Percentiles rank a stretch among this genome's conserved stretches.
phyloP scores from a whole-genome alignment of 1,284 basidiomycete species.

The Papiliotrema nemorosa region DNA sequence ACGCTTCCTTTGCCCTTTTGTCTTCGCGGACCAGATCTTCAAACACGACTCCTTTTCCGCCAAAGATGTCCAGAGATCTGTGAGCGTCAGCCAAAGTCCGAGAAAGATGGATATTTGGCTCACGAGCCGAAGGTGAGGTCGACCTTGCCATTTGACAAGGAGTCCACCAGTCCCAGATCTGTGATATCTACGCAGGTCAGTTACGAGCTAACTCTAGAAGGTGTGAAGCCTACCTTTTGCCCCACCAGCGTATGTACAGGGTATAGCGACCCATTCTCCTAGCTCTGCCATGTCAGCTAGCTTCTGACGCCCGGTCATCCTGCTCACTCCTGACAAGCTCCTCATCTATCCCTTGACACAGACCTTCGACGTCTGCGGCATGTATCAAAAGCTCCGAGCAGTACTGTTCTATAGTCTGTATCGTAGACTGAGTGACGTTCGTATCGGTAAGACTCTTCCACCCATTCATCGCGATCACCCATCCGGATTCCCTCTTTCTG shows the following conservation, averaged over 20 bases:
- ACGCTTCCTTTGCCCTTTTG: constrained; percentile 1
- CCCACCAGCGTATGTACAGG: constrained; percentile 95
- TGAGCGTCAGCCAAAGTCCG: background rate
- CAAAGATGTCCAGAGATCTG: constrained; percentile 6
- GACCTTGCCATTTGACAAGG: constrained; percentile 76
- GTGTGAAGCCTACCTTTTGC: constrained; percentile 64
- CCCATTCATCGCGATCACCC: constrained; percentile 98
- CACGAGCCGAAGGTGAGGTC: constrained; percentile 95
- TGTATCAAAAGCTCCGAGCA: constrained; percentile 90
- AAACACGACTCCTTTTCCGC: constrained; percentile 2
- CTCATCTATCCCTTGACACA: constrained; percentile 95
- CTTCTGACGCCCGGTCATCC: background rate
- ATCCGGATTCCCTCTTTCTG: constrained; percentile 68
- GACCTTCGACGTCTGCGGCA: constrained; percentile 95
- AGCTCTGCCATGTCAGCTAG: constrained; percentile 59
- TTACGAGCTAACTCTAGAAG: background rate
- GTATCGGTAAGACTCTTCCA: constrained; percentile 97
- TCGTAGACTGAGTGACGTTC: constrained; percentile 69
- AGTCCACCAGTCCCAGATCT: constrained; percentile 80
- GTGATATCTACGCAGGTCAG: constrained; percentile 60
- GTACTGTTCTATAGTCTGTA: constrained; percentile 32
- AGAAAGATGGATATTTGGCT: constrained; percentile 18
- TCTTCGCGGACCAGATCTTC: constrained; percentile 4
- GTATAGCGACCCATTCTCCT: constrained; percentile 85
- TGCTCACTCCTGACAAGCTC: constrained; percentile 75